Evolutionary conservation across 2,329 filamentous ascomycete species (phyloP).

Genomic region (Chaetomium sp.): DNA sequence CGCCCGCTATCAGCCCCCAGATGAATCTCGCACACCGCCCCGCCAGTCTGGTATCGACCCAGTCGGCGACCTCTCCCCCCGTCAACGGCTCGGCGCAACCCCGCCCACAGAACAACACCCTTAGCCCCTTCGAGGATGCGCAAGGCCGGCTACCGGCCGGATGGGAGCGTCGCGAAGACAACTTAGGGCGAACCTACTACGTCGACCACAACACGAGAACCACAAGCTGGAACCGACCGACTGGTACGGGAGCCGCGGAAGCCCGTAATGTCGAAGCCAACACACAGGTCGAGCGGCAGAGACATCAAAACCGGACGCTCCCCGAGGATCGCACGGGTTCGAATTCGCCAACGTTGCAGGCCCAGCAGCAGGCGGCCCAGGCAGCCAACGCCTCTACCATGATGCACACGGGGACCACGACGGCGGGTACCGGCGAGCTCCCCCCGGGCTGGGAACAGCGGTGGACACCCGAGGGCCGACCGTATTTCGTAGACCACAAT

Average conservation of each 20-base stretch:
- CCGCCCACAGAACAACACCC: conserved; percentile 44
- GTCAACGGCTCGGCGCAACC: conserved; percentile 33
- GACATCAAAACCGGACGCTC: conserved; percentile 91
- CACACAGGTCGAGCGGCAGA: conserved; percentile 84
- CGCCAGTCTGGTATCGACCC: conserved; percentile 38
- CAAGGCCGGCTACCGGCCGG: conserved; percentile 86
- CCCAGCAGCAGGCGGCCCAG: conserved; percentile 39
- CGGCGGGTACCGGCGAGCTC: conserved; percentile 87
- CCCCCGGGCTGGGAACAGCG: conserved; percentile 95
- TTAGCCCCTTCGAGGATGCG: conserved; percentile 94
- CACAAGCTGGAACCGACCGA: conserved; percentile 91
- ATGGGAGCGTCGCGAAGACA: conserved; percentile 95
- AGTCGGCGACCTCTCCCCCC: conserved; percentile 25
- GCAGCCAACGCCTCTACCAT: conserved; percentile 62
- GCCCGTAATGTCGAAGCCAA: conserved; percentile 78
- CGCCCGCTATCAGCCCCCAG: conserved; percentile 34
- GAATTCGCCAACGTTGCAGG: conserved; percentile 74
- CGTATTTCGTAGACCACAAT: conserved; percentile 98
- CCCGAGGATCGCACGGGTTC: conserved; percentile 93
- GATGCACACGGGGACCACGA: conserved; percentile 93
- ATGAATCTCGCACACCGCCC: conserved; percentile 40
- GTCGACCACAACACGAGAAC: conserved; percentile 96
- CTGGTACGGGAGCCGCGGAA: conserved; percentile 68
- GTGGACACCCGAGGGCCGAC: conserved; percentile 86
- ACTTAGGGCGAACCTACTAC: conserved; percentile 91